Conservation (phyloP, 2,329 filamentous ascomycete genomes). For the Colletotrichum filicis region DNA sequence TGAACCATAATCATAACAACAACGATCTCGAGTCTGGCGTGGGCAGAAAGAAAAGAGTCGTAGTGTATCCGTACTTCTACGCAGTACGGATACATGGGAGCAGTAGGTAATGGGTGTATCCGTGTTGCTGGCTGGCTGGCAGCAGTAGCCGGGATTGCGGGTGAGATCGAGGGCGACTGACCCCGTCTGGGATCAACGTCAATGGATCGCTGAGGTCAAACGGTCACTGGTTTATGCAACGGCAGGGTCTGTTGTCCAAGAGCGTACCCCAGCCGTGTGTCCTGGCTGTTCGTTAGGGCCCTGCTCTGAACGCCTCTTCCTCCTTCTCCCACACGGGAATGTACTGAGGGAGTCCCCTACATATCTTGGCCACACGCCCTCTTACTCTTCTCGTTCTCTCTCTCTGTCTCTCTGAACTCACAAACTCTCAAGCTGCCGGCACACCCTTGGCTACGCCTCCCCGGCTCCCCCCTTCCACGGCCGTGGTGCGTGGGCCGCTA, state of each 20-base stretch:
- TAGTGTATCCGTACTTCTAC: neutral
- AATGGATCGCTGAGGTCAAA: conserved; percentile 53
- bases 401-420: conserved; percentile 25
- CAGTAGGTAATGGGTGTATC: conserved; percentile 26
- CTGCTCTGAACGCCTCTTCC: conserved; percentile 7
- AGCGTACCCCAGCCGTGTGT: conserved; percentile 37
- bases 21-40: conserved; percentile 26
- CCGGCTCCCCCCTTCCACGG: conserved; percentile 28
- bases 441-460: conserved; percentile 19
- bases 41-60: conserved; percentile 29
- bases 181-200: conserved; percentile 43
- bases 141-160: conserved; percentile 40
- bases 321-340: conserved; percentile 26
- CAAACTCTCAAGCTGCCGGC: neutral
- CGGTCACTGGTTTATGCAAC: conserved; percentile 46
- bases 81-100: neutral
- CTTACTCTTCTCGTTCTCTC: conserved; percentile 25
- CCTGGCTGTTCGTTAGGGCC: conserved; percentile 19
- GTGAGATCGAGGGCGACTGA: conserved; percentile 45
- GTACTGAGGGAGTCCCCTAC: conserved; percentile 30
- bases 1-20: conserved; percentile 23
- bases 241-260: conserved; percentile 27
- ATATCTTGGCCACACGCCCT: conserved; percentile 39
- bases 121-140: conserved; percentile 33
- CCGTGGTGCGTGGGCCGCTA: conserved; percentile 26